Base-by-base conservation (phyloP, 352 stramenopile species). In the Halophytophthora polymorphica region DNA sequence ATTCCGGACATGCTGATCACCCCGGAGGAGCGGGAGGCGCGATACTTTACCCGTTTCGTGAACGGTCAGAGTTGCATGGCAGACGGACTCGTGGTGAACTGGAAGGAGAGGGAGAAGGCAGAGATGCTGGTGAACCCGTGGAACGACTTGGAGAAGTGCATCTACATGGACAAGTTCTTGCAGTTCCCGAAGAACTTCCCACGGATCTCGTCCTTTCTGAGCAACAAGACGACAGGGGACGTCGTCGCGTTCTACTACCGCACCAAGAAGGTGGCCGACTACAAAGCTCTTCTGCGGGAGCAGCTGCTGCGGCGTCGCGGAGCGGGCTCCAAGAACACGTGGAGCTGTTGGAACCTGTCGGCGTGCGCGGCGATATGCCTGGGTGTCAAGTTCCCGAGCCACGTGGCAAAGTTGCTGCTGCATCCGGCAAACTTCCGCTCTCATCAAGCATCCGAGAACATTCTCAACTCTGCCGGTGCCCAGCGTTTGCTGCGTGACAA, bases 171-270 rank as follows among this genome's bases (percentile, higher is more conserved):
- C 80, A 97, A 98, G 47, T 99, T 99, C 63, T 56, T 99, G 37
- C 95, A 99, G 58, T 98, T 96, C 57, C 97, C 97, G 1, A 99
- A 99, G 66, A 98, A 99, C 48, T 99, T 99, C 77, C 77, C 92
- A 2, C 90, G 92, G 28, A 99, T 99, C 52, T 90, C 96, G 17
- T 95, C 89, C 5, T 97, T 85, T 35, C 59, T 98, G 50, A 70
- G 78, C 42, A 98, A 98, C 58, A 99, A 99, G 58, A 96, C 86
- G 0, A 98, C 96, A 0, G 91, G 93, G 29, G 96, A 99, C 67
- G 97, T 97, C 36, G 93, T 99, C 52, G 69, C 78, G 33, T 98
- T 99, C 45, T 99, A 99, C 70, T 99, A 99, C 59, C 80, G 97
- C 56, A 97, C 92, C 1, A 99, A 99, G 65, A 98, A 98, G 57